Evolutionary conservation across 106 monocot genomes (phyloP).

Genomic region (Dendrobium chrysotoxum): DNA sequence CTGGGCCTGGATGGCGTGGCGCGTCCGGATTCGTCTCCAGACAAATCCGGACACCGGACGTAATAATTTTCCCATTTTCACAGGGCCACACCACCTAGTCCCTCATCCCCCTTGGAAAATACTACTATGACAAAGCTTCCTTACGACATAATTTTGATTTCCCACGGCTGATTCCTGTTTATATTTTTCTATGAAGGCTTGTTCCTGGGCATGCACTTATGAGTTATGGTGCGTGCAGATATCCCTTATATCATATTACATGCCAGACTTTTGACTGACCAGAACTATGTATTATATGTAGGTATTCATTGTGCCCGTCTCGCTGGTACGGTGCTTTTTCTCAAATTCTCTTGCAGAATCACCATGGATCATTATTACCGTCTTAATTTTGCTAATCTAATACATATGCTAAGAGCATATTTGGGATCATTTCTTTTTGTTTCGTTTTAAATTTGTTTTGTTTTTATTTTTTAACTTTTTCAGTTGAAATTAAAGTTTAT

Average conservation of each 20-base stretch:
- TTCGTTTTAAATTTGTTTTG: background rate
- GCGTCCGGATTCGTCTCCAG: no score
- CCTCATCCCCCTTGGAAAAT: no score
- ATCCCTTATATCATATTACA: background rate
- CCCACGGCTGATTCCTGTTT: conserved; percentile 1
- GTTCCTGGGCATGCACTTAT: conserved; percentile 71
- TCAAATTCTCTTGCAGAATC: background rate
- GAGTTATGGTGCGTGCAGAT: conserved; percentile 64
- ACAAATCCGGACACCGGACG: no score
- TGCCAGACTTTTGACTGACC: background rate
- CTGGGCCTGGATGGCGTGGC: no score
- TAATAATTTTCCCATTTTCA: no score
- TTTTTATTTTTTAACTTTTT: no score
- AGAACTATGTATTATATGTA: conserved; percentile 31
- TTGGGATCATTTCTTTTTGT: background rate
- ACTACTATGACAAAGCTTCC: no score
- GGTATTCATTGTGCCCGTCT: conserved; percentile 91
- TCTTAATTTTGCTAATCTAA: background rate
- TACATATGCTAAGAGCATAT: background rate
- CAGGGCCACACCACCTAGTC: no score
- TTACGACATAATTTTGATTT: background rate
- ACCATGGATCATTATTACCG: background rate
- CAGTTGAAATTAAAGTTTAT: no score
- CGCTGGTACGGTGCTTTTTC: conserved; percentile 53
- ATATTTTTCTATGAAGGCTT: conserved; percentile 47